Base-by-base conservation (phyloP, 192 early-diverging fungal genomes). In the Rhizophlyctis rosea region DNA sequence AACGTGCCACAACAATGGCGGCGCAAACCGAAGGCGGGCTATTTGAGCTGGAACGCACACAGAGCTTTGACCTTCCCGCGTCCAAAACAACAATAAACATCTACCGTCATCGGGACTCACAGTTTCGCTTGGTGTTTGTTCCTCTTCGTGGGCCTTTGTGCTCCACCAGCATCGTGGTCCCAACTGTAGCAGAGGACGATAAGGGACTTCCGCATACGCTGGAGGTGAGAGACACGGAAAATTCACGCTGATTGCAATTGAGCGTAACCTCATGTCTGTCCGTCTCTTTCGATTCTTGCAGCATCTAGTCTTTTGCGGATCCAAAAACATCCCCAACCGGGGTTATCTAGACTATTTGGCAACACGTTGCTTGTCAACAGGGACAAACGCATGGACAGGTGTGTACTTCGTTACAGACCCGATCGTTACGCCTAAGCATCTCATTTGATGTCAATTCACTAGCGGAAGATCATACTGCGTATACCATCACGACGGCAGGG, bases 121-220 rank as follows among this genome's bases (percentile, higher is more conserved):
- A 54, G n/a, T 62, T 76, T 13, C 70, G 76, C 24, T 61, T 91
- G 4, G 81, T 92, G 29, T 75, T 90, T 57, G 78, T 79, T 55
- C 54, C 72, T 33, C 72, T 88, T 2, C 75, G 83, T 2, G 86
- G 87, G 18, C 90, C 92, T 4, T 70, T 90, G 54, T 80, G 70
- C 35, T 79, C 85, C 0, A 73, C 80, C n/a, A 75, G 80, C 47
- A 85, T 91, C 51, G 80, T 91, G 32, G 65, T 94, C 36, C 90
- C 92, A 0, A 94, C 92, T 2, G 60, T 83, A 1, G 49, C 80
- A 4, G 50, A 69, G 29, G 79, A 86, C 74, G 76, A 90, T 61
- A 76, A 81, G 54, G 92, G 92, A 11, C 76, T 88, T n/a, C 82
- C 91, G 9, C 92, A 94, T 61, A 93, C 91, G 0, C 81, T 94